Evolutionary conservation across 176 grass and related monocot genomes (phyloP).

Genomic region (Cenchrus purpureus): DNA sequence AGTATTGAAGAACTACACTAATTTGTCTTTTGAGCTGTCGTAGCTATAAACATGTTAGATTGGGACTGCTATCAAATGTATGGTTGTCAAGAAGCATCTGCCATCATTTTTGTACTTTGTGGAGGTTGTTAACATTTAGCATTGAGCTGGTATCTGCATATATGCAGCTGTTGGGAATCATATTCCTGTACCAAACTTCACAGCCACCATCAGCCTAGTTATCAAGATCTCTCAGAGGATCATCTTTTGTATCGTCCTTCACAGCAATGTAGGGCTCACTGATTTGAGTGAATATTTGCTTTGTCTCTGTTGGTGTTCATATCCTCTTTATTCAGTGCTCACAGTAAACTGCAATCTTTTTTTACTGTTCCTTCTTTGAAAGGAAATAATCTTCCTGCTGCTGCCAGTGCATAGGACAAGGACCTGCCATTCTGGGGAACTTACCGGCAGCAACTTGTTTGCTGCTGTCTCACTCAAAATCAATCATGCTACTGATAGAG

Average conservation of each 20-base stretch:
- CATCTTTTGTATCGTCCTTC: slow-evolving; percentile 26
- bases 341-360: not conserved
- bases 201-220: not conserved
- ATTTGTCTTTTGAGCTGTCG: not conserved
- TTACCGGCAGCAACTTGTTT: not conserved
- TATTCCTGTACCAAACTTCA: slow-evolving; percentile 23
- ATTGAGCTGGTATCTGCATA: not conserved
- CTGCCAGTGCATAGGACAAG: slow-evolving; percentile 7
- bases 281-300: slow-evolving; percentile 25
- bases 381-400: not conserved
- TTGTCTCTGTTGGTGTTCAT: slow-evolving; percentile 12
- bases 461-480: slow-evolving; percentile 27
- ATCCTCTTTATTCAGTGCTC: not conserved
- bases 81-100: slow-evolving; percentile 20
- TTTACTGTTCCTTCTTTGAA: slow-evolving; percentile 4
- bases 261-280: not conserved
- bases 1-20: not conserved
- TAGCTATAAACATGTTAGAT: slow-evolving; percentile 17
- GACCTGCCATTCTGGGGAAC: not conserved
- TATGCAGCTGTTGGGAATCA: slow-evolving; percentile 3
- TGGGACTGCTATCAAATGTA: not conserved
- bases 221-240: slow-evolving; percentile 3
- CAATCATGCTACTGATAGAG: not conserved
- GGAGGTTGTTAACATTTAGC: slow-evolving; percentile 36
- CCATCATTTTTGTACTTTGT: not conserved